Base-by-base conservation (phyloP, 2,329 filamentous ascomycete species). In the Epichloe coenophiala region DNA sequence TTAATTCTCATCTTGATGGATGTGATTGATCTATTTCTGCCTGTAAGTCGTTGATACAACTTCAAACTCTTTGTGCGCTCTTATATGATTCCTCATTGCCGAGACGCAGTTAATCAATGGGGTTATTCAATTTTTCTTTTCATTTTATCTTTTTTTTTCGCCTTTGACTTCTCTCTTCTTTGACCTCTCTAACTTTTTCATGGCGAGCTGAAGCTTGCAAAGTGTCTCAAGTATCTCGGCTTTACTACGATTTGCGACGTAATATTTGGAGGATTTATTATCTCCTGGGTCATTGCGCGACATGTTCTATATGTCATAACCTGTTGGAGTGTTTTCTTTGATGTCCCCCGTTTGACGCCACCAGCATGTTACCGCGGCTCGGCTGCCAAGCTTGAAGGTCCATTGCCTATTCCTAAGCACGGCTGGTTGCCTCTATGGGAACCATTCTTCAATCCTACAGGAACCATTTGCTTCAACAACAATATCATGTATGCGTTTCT, bases 1-100 rank as follows among this genome's bases (percentile, higher is more conserved):
- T 77, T 95, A 45, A 88, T 97, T 54, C 73, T 98, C 47, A 84
- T 88, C 49, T 76, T 95, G 57, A 96, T 97, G 89, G 93, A 98
- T 62, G 76, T 95, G 48, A 88, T 94, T 45, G 93, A 97, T 63
- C 76, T 95, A 47, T 76, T 95, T 54, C 76, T 98, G 40, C 86
- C 91, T 43, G 88, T 95, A 73, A 11, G 41, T 43, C 21, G 19
- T 21, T n/a, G 15, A n/a, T 21, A 9, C 39, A 21, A 41, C 15
- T 17, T 7, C 13, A 12, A 37, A 13, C 36, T n/a, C 15, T n/a
- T n/a, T 7, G 5, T 38, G 36, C 15, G 12, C 12, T n/a, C 12
- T 38, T 65, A 31, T 9, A 4, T 31, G 8, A 9, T 31, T 31
- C 8, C 27, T 31, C 27, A 9, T 31, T 31, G 27, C 27, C 8